Evolutionary conservation across 495 filamentous ascomycete genomes (phyloP).

Genomic region (Oidiodendron maius): DNA sequence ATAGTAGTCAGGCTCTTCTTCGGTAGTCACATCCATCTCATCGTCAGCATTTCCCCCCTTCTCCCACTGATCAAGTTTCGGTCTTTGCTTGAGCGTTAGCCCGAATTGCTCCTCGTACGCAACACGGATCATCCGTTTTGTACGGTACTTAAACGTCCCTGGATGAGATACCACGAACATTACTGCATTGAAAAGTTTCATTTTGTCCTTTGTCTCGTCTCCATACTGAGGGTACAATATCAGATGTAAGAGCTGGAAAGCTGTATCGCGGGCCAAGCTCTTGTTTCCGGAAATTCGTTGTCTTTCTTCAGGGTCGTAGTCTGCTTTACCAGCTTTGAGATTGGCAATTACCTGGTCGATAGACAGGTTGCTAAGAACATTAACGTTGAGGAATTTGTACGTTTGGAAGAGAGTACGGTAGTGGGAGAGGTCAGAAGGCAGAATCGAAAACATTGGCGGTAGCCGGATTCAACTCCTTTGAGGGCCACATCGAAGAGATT

Average conservation of each 20-base stretch:
- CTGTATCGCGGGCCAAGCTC: constrained; percentile 20
- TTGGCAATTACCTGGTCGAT: constrained; percentile 20
- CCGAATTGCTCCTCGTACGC: constrained; percentile 23
- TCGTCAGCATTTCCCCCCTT: constrained; percentile 22
- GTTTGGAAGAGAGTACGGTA: constrained; percentile 22
- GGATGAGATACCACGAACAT: constrained; percentile 21
- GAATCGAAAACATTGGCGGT: constrained; percentile 24
- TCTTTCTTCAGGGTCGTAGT: constrained; percentile 22
- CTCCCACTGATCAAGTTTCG: constrained; percentile 18
- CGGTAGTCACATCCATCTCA: constrained; percentile 6
- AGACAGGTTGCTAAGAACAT: constrained; percentile 21
- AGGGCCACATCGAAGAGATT: constrained; percentile 20
- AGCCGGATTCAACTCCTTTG: constrained; percentile 24
- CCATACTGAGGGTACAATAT: constrained; percentile 18
- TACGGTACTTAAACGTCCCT: constrained; percentile 21
- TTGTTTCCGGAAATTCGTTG: constrained; percentile 15
- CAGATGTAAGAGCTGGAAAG: constrained; percentile 23
- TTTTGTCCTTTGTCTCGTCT: constrained; percentile 20
- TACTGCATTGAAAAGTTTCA: constrained; percentile 22
- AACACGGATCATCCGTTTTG: constrained; percentile 18
- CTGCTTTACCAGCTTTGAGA: constrained; percentile 21
- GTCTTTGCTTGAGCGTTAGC: constrained; percentile 19
- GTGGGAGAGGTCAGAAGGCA: constrained; percentile 22
- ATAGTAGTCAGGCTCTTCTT: constrained; percentile 9
- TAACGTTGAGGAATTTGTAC: constrained; percentile 22